Evolutionary conservation across 1,139 yeast genomes (phyloP).

Genomic region (Saccharomyces hybrid): DNA sequence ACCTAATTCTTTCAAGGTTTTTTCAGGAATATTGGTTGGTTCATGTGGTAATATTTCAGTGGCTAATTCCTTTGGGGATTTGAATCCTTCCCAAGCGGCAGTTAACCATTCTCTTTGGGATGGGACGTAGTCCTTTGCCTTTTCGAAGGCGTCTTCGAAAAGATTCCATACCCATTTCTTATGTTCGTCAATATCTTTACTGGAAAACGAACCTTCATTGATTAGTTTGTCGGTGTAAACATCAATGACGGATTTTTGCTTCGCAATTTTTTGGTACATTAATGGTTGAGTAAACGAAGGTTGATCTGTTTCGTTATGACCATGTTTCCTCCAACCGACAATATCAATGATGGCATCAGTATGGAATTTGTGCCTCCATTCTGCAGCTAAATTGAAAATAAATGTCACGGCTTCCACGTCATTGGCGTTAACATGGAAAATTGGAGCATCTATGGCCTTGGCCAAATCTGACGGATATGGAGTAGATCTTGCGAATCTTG

Average conservation of each 20-base stretch:
- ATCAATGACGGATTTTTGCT: constrained; percentile 83
- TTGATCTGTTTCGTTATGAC: constrained; percentile 99
- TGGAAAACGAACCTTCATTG: constrained; percentile 80
- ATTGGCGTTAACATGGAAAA: constrained; percentile 98
- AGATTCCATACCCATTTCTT: constrained; percentile 96
- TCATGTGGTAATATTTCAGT: constrained; percentile 91
- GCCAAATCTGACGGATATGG: constrained; percentile 98
- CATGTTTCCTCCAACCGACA: constrained; percentile 97
- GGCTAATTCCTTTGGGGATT: constrained; percentile 94
- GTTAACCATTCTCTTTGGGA: constrained; percentile 97
- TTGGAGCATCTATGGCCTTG: constrained; percentile 92
- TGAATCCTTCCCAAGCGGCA: constrained; percentile 98
- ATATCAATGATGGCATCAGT: constrained; percentile 93
- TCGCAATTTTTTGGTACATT: constrained; percentile 86
- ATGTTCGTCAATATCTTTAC: constrained; percentile 89
- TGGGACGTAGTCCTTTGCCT: constrained; percentile 85
- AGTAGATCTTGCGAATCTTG: constrained; percentile 94
- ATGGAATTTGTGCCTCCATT: constrained; percentile 96
- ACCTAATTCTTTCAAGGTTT: constrained; percentile 71
- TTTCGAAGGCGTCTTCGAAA: constrained; percentile 80
- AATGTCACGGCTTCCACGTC: constrained; percentile 91
- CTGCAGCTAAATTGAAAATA: constrained; percentile 93
- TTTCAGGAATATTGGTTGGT: constrained; percentile 85
- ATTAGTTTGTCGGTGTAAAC: constrained; percentile 73
- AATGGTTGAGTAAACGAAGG: constrained; percentile 97